A percentile compares a stretch with the other conserved stretches of the same genome.
These are phyloP conservation scores for Annulohypoxylon nitens DNA, from an alignment of 495 filamentous ascomycete genomes.

Conservation along the genomic window DNA sequence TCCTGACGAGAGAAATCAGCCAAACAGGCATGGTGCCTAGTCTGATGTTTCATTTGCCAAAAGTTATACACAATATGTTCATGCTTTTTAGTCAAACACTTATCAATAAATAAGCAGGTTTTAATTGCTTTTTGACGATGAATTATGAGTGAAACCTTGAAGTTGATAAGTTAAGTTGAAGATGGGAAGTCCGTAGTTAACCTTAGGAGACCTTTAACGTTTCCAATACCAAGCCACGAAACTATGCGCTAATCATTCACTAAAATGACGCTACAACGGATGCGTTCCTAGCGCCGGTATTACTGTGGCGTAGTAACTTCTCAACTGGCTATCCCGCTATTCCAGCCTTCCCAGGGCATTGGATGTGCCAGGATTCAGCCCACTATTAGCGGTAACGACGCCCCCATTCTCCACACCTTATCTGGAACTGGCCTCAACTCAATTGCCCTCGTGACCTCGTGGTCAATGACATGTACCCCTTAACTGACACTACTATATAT, in stretches of 20 bases:
- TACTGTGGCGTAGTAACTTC: conserved; percentile 17
- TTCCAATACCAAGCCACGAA: conserved; percentile 8
- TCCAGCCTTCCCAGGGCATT: conserved; percentile 32
- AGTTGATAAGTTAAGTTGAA: conserved; percentile 1
- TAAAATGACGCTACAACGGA: conserved; percentile 37
- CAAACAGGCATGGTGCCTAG: neutral
- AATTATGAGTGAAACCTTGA: neutral
- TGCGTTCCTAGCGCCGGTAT: conserved; percentile 28
- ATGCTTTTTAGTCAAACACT: neutral
- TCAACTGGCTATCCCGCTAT: conserved; percentile 1
- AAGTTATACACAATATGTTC: conserved; percentile 2
- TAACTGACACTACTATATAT: conserved; percentile 31
- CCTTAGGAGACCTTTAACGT: neutral
- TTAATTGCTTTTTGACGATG: neutral
- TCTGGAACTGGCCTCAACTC: conserved; percentile 14
- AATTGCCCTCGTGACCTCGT: conserved; percentile 26
- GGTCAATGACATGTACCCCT: conserved; percentile 41
- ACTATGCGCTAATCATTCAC: conserved; percentile 34
- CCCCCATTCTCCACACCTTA: conserved; percentile 34
- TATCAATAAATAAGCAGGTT: neutral
- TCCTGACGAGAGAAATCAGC: conserved; percentile 1
- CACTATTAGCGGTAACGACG: conserved; percentile 22
- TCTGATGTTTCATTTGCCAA: neutral
- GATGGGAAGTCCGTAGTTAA: conserved; percentile 1
- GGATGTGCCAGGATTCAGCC: conserved; percentile 12